Percentiles rank a stretch among this genome's conserved stretches.
phyloP scores from a whole-genome alignment of 306 rosid species.

The Begonia fuchsioides region DNA sequence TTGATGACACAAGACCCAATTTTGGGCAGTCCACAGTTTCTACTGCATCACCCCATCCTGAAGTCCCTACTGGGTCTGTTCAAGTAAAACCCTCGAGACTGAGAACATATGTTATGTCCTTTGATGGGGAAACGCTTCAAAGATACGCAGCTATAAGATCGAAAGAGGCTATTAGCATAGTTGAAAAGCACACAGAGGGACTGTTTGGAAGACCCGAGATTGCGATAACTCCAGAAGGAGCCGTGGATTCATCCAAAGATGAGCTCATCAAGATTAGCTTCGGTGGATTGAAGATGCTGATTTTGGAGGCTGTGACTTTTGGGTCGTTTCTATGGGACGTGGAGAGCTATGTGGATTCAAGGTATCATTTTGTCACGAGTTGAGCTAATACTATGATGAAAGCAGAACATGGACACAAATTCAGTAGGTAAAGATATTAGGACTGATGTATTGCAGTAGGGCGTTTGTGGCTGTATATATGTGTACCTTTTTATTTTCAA shows the following conservation, averaged over 20 bases:
- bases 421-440: too few species aligned
- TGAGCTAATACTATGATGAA: constrained; percentile 12
- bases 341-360: constrained; percentile 76
- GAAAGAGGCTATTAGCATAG: constrained; percentile 67
- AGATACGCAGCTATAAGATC: constrained; percentile 83
- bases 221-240: constrained; percentile 44
- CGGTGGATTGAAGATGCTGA: constrained; percentile 70
- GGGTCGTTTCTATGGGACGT: constrained; percentile 95
- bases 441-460: too few species aligned
- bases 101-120: constrained; percentile 69
- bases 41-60: constrained; percentile 37
- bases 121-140: constrained; percentile 80
- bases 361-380: constrained; percentile 67
- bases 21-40: constrained; percentile 18
- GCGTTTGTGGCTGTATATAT: too few species aligned
- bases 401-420: too few species aligned
- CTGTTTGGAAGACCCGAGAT: constrained; percentile 79
- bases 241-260: constrained; percentile 50
- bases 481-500: too few species aligned
- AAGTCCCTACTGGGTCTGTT: constrained; percentile 38
- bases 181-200: constrained; percentile 88
- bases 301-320: constrained; percentile 79
- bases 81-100: constrained; percentile 41
- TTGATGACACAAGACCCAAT: neutral
- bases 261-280: constrained; percentile 66